phyloP scores from a whole-genome alignment of 306 rosid genomes.

The Casuarina equisetifolia region DNA sequence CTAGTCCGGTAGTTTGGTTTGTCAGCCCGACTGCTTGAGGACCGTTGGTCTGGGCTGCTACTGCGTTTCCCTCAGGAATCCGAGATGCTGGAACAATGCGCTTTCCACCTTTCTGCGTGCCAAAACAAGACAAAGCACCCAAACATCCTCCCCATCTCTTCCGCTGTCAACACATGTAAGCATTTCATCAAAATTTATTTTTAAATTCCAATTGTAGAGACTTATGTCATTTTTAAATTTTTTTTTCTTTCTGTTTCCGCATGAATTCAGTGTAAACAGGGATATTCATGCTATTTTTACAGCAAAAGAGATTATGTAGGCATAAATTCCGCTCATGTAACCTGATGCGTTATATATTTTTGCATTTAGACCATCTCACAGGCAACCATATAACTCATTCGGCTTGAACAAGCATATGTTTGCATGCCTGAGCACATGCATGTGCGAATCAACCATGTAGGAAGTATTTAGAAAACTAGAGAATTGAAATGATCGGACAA shows the following conservation, averaged over 20 bases:
- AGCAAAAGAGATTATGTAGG: not conserved
- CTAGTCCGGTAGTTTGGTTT: slow-evolving; percentile 72
- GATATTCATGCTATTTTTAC: not conserved
- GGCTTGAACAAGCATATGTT: not conserved
- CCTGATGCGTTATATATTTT: not conserved
- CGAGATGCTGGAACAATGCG: slow-evolving; percentile 95
- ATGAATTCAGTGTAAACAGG: not conserved
- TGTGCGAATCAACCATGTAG: not conserved
- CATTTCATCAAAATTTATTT: slow-evolving; percentile 7
- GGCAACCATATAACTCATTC: no score
- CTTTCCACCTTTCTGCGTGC: slow-evolving; percentile 87
- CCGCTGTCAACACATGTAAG: slow-evolving; percentile 56
- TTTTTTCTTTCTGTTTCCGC: not conserved
- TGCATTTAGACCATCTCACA: not conserved
- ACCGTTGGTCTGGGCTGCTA: slow-evolving; percentile 78
- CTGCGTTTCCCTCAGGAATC: slow-evolving; percentile 66
- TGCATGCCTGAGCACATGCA: not conserved
- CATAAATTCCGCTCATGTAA: not conserved
- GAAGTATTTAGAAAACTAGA: not conserved
- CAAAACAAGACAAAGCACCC: slow-evolving; percentile 89
- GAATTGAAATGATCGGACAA: not conserved
- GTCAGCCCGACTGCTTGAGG: slow-evolving; percentile 69
- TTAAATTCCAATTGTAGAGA: not conserved
- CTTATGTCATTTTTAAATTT: no score
- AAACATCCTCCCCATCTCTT: slow-evolving; percentile 99